Conservation (phyloP, 1,284 basidiomycete genomes). For the Chalciporus piperatoides region DNA sequence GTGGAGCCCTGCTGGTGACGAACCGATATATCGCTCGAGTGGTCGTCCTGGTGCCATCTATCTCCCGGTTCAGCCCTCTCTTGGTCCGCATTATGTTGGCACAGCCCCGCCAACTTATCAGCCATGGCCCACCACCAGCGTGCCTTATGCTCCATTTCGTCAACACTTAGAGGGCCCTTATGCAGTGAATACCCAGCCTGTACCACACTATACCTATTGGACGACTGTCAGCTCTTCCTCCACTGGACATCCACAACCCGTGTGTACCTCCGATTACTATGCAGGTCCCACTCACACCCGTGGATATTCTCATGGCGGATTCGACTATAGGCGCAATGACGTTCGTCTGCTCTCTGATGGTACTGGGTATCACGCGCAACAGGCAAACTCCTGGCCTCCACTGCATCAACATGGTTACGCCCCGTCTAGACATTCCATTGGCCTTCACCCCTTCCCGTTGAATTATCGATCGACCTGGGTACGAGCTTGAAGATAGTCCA, state of each 20-base stretch:
- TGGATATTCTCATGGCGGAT: slow-evolving; percentile 57
- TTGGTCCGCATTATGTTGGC: slow-evolving; percentile 28
- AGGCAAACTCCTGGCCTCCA: slow-evolving; percentile 42
- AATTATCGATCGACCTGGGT: slow-evolving; percentile 51
- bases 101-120: slow-evolving; percentile 33
- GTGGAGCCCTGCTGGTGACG: slow-evolving; percentile 76
- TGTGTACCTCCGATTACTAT: slow-evolving; percentile 48
- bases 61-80: slow-evolving; percentile 58
- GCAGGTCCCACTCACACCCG: slow-evolving; percentile 49
- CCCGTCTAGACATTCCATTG: slow-evolving; percentile 36
- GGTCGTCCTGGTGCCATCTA: slow-evolving; percentile 54
- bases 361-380: slow-evolving; percentile 35
- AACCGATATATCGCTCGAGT: slow-evolving; percentile 57
- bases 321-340: slow-evolving; percentile 50
- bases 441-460: slow-evolving; percentile 35
- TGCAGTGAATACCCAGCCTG: slow-evolving; percentile 10
- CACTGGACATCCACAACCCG: slow-evolving; percentile 53
- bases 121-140: slow-evolving; percentile 39
- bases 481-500: slow-evolving; percentile 38
- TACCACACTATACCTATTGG: slow-evolving; percentile 43
- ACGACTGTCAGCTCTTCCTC: slow-evolving; percentile 32
- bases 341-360: slow-evolving; percentile 42
- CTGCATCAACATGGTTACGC: slow-evolving; percentile 40
- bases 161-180: slow-evolving; percentile 21
- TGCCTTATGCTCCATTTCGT: slow-evolving; percentile 31